phyloP scores from a whole-genome alignment of 352 stramenopile genomes.

The Pythium coloratum region DNA sequence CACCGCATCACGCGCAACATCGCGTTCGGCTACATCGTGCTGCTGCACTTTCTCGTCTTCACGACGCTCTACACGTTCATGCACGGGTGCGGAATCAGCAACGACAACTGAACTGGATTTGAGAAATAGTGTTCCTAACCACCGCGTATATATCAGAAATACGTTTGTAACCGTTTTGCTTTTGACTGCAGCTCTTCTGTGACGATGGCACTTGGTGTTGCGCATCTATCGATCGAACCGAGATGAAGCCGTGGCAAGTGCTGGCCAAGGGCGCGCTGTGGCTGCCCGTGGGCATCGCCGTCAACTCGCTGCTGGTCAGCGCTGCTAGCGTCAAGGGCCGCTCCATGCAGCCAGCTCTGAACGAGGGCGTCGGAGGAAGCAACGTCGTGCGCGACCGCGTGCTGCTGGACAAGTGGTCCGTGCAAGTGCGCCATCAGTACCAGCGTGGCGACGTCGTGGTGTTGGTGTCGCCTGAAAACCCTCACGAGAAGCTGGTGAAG shows the following conservation, averaged over 20 bases:
- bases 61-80: conserved; percentile 88
- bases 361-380: conserved; percentile 56
- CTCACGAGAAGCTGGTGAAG: conserved; percentile 72
- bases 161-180: conserved; percentile 16
- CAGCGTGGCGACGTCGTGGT: conserved; percentile 78
- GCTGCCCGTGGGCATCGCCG: conserved; percentile 74
- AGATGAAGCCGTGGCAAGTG: conserved; percentile 63
- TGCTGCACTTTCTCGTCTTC: conserved; percentile 86
- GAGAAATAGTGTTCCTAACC: background rate
- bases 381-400: conserved; percentile 76
- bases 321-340: conserved; percentile 71
- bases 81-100: conserved; percentile 80
- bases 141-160: background rate
- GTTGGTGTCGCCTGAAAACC: conserved; percentile 60
- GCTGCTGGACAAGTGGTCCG: conserved; percentile 84
- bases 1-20: conserved; percentile 84
- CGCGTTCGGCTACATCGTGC: conserved; percentile 80
- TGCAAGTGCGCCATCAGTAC: conserved; percentile 70
- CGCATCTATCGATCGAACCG: background rate
- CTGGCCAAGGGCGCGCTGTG: conserved; percentile 65
- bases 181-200: background rate
- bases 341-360: conserved; percentile 84
- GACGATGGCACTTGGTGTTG: background rate
- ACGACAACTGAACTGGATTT: conserved; percentile 34
- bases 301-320: conserved; percentile 77